Conservation (phyloP, 2,329 filamentous ascomycete species). For the Hymenoscyphus occultus region DNA sequence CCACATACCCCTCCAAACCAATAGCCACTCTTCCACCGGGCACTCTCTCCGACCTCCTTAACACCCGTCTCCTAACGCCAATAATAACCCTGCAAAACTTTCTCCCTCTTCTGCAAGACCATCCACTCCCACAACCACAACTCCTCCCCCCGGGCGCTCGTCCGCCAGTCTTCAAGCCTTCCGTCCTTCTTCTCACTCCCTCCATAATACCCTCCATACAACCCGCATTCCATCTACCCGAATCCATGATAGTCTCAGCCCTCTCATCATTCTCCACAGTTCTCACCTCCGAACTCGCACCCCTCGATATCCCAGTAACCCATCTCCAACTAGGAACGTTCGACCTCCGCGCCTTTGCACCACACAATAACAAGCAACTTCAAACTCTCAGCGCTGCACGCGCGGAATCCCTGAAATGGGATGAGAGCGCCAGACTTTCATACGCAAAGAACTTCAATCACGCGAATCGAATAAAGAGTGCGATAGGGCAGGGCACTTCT, state of each 20-base stretch:
- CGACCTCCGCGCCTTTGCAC: slow-evolving; percentile 69
- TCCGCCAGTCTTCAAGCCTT: slow-evolving; percentile 52
- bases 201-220: slow-evolving; percentile 77
- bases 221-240: slow-evolving; percentile 78
- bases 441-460: slow-evolving; percentile 63
- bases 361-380: slow-evolving; percentile 38
- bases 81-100: slow-evolving; percentile 87
- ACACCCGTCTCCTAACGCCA: slow-evolving; percentile 85
- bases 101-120: slow-evolving; percentile 69
- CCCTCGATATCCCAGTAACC: slow-evolving; percentile 73
- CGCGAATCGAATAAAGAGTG: slow-evolving; percentile 51
- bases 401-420: slow-evolving; percentile 61
- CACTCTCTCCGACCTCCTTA: slow-evolving; percentile 84
- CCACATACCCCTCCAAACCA: slow-evolving; percentile 76
- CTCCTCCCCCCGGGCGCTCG: slow-evolving; percentile 37
- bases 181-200: slow-evolving; percentile 75
- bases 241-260: slow-evolving; percentile 81
- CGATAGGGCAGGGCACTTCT: slow-evolving; percentile 48
- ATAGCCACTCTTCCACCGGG: slow-evolving; percentile 83
- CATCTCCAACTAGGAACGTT: slow-evolving; percentile 91
- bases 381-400: slow-evolving; percentile 43
- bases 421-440: slow-evolving; percentile 55
- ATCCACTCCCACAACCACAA: slow-evolving; percentile 41
- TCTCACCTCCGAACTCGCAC: slow-evolving; percentile 73
- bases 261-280: slow-evolving; percentile 83